phyloP scores from a whole-genome alignment of 768 basidiomycete genomes.

The Brasilioporus rufonigricans region DNA sequence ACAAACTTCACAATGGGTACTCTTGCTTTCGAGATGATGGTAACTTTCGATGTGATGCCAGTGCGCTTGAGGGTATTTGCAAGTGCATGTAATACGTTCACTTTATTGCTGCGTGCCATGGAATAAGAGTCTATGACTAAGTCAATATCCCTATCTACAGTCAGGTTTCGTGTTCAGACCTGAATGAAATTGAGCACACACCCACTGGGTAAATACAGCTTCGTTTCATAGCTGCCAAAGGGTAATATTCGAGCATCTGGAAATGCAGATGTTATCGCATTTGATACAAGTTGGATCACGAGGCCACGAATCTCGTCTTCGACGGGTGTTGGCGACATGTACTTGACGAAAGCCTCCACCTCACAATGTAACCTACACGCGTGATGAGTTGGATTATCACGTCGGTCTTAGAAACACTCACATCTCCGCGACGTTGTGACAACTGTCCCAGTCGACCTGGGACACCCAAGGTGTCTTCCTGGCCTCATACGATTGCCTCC shows the following conservation, averaged over 20 bases:
- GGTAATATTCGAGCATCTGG: slow-evolving; percentile 79
- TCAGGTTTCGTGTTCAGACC: slow-evolving; percentile 9
- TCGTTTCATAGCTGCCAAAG: slow-evolving; percentile 93
- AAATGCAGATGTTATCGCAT: slow-evolving; percentile 62
- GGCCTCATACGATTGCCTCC: slow-evolving; percentile 53
- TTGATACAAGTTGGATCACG: slow-evolving; percentile 66
- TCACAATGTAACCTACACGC: slow-evolving; percentile 75
- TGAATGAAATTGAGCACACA: slow-evolving; percentile 38
- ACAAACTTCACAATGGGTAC: slow-evolving; percentile 97
- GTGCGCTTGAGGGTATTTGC: slow-evolving; percentile 74
- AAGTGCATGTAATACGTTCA: slow-evolving; percentile 69
- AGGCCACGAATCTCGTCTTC: slow-evolving; percentile 86
- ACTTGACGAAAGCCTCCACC: slow-evolving; percentile 78
- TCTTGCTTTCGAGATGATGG: slow-evolving; percentile 88
- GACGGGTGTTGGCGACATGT: slow-evolving; percentile 80
- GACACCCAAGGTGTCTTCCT: slow-evolving; percentile 69
- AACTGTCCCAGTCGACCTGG: slow-evolving; percentile 67
- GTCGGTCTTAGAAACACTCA: slow-evolving; percentile 43
- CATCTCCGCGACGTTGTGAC: slow-evolving; percentile 83
- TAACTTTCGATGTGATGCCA: slow-evolving; percentile 74
- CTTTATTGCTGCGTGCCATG: slow-evolving; percentile 70
- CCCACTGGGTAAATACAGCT: slow-evolving; percentile 91
- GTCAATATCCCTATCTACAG: slow-evolving; percentile 79
- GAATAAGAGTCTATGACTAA: slow-evolving; percentile 80
- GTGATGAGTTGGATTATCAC: no score